Evolutionary conservation across 768 basidiomycete species (phyloP).

Genomic region (Boletellus ananas): DNA sequence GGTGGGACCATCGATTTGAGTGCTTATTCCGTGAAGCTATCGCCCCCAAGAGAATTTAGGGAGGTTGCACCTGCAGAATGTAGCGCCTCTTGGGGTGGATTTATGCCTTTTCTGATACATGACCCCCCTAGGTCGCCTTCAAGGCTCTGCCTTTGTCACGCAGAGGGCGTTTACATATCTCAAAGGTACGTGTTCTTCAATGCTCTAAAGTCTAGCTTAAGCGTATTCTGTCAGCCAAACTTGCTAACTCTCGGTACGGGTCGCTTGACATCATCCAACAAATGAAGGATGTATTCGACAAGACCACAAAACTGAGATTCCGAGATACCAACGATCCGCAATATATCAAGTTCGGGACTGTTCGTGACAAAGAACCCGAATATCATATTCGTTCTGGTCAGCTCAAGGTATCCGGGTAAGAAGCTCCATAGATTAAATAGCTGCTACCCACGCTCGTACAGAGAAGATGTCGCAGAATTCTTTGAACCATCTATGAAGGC

Average conservation of each 20-base stretch:
- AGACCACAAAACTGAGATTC: slow-evolving; percentile 38
- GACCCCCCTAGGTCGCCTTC: slow-evolving; percentile 30
- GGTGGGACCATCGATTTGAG: slow-evolving; percentile 41
- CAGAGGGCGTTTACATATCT: slow-evolving; percentile 27
- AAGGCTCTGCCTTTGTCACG: slow-evolving; percentile 38
- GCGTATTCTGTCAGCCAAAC: slow-evolving; percentile 18
- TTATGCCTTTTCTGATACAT: background rate
- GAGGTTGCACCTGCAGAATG: slow-evolving; percentile 35
- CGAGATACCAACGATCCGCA: slow-evolving; percentile 32
- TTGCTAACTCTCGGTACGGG: slow-evolving; percentile 29
- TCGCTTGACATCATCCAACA: slow-evolving; percentile 27
- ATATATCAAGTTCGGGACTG: slow-evolving; percentile 39
- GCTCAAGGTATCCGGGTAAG: slow-evolving; percentile 36
- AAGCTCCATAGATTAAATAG: background rate
- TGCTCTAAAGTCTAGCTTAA: too few species aligned
- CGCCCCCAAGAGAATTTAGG: slow-evolving; percentile 24
- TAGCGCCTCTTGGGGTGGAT: background rate
- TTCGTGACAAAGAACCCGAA: slow-evolving; percentile 31
- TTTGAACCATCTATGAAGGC: slow-evolving; percentile 41
- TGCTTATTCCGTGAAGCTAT: slow-evolving; percentile 29
- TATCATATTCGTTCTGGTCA: slow-evolving; percentile 36
- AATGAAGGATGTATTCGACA: slow-evolving; percentile 36
- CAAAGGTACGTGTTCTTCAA: slow-evolving; percentile 14
- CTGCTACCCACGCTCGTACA: slow-evolving; percentile 6
- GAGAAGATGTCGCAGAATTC: slow-evolving; percentile 34